A percentile compares a stretch with the other conserved stretches of the same genome.
phyloP scores from a whole-genome alignment of 495 filamentous ascomycete species.

The Coniosporium apollinis region DNA sequence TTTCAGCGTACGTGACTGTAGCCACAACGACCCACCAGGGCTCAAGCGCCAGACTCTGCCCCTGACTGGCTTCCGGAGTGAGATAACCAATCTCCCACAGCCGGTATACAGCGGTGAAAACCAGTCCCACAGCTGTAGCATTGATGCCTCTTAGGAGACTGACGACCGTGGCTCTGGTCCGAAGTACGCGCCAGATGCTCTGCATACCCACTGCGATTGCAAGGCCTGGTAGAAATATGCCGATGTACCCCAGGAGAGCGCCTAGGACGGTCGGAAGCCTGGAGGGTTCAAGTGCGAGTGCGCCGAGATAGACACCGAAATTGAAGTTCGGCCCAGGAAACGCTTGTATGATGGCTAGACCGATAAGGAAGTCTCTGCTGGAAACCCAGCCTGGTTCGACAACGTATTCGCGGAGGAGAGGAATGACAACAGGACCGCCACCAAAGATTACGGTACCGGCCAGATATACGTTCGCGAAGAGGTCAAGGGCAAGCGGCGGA shows the following conservation, averaged over 20 bases:
- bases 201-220: constrained; percentile 47
- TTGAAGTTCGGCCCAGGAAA: constrained; percentile 85
- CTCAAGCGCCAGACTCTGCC: constrained; percentile 43
- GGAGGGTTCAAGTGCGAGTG: constrained; percentile 33
- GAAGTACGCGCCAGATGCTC: constrained; percentile 48
- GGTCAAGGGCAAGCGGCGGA: constrained; percentile 34
- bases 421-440: constrained; percentile 74
- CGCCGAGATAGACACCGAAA: constrained; percentile 64
- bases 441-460: constrained; percentile 85
- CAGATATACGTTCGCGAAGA: constrained; percentile 71
- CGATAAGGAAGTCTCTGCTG: constrained; percentile 64
- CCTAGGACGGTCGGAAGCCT: constrained; percentile 30
- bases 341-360: constrained; percentile 66
- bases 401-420: constrained; percentile 61
- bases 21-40: constrained; percentile 61
- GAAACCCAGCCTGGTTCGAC: constrained; percentile 68
- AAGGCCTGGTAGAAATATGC: constrained; percentile 60
- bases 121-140: constrained; percentile 59
- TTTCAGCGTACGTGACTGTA: constrained; percentile 44
- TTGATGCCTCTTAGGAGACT: constrained; percentile 51
- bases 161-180: constrained; percentile 36
- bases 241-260: constrained; percentile 47
- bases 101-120: constrained; percentile 75
- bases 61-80: constrained; percentile 28
- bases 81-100: constrained; percentile 67